A percentile compares a stretch with the other conserved stretches of the same genome.
Conservation (phyloP, 805 yeast genomes). For the Komagataella pseudopastoris region DNA sequence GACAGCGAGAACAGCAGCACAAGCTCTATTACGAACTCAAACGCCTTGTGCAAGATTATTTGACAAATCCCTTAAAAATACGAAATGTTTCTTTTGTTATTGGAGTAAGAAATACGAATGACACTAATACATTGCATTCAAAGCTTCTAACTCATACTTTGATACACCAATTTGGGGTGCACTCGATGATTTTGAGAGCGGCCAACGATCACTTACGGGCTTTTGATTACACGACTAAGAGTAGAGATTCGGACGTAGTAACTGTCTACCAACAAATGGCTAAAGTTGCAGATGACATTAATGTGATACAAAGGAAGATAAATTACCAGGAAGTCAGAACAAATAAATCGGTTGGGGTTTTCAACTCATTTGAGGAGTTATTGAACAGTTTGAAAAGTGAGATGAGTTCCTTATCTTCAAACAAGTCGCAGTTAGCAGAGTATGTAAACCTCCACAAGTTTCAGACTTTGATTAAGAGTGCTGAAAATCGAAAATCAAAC, state of each 20-base stretch:
- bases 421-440: background rate
- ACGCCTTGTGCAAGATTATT: slow-evolving; percentile 52
- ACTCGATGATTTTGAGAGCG: background rate
- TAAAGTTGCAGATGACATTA: background rate
- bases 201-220: background rate
- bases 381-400: background rate
- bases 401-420: background rate
- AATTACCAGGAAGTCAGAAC: background rate
- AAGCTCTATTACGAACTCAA: slow-evolving; percentile 38
- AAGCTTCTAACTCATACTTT: background rate
- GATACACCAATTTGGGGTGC: background rate
- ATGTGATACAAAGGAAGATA: background rate
- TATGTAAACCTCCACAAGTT: background rate
- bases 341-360: background rate
- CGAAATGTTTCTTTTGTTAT: slow-evolving; percentile 16
- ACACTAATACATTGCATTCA: background rate
- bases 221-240: background rate
- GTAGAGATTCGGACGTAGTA: background rate
- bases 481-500: background rate
- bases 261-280: background rate
- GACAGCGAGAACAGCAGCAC: slow-evolving; percentile 2
- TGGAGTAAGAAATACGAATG: slow-evolving; percentile 12
- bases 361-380: background rate
- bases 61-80: slow-evolving; percentile 48
- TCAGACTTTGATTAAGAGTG: background rate